Evolutionary conservation across 2,329 filamentous ascomycete species (phyloP).

Genomic region (Tolypocladium tropicale): DNA sequence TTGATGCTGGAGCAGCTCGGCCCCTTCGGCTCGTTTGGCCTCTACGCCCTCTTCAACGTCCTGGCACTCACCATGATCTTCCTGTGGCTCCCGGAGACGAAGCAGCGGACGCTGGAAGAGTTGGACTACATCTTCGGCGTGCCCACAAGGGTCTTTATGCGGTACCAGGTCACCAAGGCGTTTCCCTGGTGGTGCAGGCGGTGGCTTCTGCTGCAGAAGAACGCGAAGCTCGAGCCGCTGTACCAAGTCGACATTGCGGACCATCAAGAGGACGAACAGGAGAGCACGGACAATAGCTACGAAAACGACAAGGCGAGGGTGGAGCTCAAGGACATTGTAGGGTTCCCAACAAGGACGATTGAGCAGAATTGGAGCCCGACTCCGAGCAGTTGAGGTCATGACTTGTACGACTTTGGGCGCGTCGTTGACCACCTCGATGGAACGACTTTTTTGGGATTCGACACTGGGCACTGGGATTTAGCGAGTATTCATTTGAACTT

Average conservation of each 20-base stretch:
- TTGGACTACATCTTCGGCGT: conserved; percentile 53
- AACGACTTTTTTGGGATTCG: neutral
- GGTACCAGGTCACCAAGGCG: conserved; percentile 44
- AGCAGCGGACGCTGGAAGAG: conserved; percentile 42
- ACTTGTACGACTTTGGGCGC: neutral
- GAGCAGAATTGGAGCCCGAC: neutral
- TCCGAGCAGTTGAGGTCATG: conserved; percentile 2
- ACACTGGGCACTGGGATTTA: conserved; percentile 1
- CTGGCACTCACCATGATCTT: conserved; percentile 46
- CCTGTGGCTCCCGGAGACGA: conserved; percentile 48
- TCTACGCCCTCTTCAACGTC: conserved; percentile 46
- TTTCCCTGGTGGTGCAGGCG: conserved; percentile 52
- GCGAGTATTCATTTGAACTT: conserved; percentile 6
- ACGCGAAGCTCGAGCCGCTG: conserved; percentile 28
- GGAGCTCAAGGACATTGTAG: conserved; percentile 26
- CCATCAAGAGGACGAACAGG: conserved; percentile 15
- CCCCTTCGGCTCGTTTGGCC: conserved; percentile 39
- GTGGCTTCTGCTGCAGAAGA: conserved; percentile 41
- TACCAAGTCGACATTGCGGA: conserved; percentile 28
- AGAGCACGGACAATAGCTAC: conserved; percentile 17
- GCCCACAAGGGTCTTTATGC: conserved; percentile 44
- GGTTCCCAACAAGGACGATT: conserved; percentile 14
- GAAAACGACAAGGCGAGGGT: conserved; percentile 28
- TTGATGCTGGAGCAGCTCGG: conserved; percentile 36
- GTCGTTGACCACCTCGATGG: neutral